Evolutionary conservation across 306 rosid genomes (phyloP).

Genomic region (Astragalus membranaceus): DNA sequence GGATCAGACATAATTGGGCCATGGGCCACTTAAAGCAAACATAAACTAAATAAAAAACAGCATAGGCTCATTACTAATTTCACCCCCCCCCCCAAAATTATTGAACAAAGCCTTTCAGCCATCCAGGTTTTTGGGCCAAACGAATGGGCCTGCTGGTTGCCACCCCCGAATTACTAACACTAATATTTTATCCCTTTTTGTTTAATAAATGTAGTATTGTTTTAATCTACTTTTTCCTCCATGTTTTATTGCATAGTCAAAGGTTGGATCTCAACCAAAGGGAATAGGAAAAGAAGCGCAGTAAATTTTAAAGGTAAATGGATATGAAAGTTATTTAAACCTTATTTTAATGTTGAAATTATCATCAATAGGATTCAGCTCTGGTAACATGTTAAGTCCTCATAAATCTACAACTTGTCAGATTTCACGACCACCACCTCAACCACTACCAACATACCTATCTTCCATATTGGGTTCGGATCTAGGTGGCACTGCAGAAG

Average conservation of each 20-base stretch:
- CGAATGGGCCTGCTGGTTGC: too few species aligned
- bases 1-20: too few species aligned
- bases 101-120: too few species aligned
- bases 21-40: too few species aligned
- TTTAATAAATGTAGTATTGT: neutral
- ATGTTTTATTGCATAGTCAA: neutral
- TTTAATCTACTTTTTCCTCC: too few species aligned
- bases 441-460: neutral
- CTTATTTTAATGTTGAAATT: neutral
- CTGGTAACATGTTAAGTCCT: neutral
- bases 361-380: neutral
- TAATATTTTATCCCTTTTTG: neutral
- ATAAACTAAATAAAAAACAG: too few species aligned
- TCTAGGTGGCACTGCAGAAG: neutral
- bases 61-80: too few species aligned
- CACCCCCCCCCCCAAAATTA: too few species aligned
- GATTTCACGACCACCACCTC: neutral
- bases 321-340: neutral
- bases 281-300: neutral
- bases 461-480: neutral
- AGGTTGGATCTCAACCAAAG: neutral
- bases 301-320: neutral
- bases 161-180: too few species aligned
- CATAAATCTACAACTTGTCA: neutral
- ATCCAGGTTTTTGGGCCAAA: too few species aligned